Base-by-base conservation (phyloP, 2,329 filamentous ascomycete genomes). In the Ophiocordyceps camponoti-saundersi region DNA sequence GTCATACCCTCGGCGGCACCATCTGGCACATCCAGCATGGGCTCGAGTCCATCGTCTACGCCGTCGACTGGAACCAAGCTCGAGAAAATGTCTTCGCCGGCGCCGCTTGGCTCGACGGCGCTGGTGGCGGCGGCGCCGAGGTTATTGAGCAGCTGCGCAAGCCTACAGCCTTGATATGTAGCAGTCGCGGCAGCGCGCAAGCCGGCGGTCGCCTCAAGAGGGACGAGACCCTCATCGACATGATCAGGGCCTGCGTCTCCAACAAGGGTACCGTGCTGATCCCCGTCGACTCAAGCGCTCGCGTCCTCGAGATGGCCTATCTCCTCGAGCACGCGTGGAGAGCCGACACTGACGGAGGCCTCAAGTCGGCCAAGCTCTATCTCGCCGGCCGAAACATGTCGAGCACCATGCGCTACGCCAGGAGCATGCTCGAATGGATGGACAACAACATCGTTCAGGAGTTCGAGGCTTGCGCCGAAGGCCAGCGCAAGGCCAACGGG, bases 381-480 rank as follows among this genome's bases (percentile, higher is more conserved):
- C 70, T 98, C 42, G 90, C 89, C 1, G 89, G 88, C 39, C 82
- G 81, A 49, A 94, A 87, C 50, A 84, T 86, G 52, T 82, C 85
- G 48, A 89, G 87, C 51, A 94, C 89, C 0, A 85, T 96, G 72
- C 77, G 87, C 46, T 86, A 95, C 53, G 85, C 90, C 23, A 77
- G 89, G 53, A 95, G 90, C 61, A 94, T 98, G 85, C 70, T 98
- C 30, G 92, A 98, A 59, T 98, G 92, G 92, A 96, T 98, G 89
- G 89, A 96, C 59, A 89, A 95, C 57, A 82, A 80, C 48, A 93
- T 98, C 49, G 83, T 94, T 41, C 80, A 88, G 47, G 90, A 96
- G 56, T 93, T 95, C 51, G 89, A 95, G 60, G 79, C 82, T 15
- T 71, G 80, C 44, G 75, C 72, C 2, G 75, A 77, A 51, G 68